Percentiles rank a stretch among this genome's conserved stretches.
Evolutionary conservation across 2,329 filamentous ascomycete species (phyloP).

Genomic region (Truncatella angustata): DNA sequence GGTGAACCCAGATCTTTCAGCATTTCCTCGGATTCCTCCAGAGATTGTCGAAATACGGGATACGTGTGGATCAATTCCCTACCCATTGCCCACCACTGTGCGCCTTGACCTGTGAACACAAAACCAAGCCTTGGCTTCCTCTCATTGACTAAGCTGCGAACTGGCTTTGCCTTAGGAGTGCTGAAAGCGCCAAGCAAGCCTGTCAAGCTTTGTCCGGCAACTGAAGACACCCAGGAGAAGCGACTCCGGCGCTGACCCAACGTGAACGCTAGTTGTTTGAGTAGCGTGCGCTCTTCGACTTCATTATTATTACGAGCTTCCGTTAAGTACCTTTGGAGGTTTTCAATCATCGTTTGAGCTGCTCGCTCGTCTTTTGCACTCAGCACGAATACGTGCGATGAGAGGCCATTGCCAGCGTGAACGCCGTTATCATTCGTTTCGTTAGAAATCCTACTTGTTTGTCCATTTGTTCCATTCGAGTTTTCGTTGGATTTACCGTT

Average conservation of each 20-base stretch:
- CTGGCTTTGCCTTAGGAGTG: too few relatives aligned
- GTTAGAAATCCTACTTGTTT: neutral
- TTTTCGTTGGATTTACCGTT: neutral
- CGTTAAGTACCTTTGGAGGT: slow-evolving; percentile 19
- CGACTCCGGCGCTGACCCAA: neutral
- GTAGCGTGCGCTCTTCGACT: neutral
- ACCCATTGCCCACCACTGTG: slow-evolving; percentile 20
- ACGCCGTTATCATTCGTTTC: too few relatives aligned
- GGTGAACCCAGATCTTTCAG: neutral
- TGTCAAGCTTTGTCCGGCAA: neutral
- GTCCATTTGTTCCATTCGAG: neutral
- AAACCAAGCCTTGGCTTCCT: neutral
- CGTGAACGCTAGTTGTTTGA: neutral
- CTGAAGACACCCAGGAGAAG: neutral
- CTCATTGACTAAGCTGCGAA: neutral
- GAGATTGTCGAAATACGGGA: neutral
- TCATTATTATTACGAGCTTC: neutral
- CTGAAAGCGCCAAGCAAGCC: neutral
- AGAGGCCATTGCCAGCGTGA: too few relatives aligned
- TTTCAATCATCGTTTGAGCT: slow-evolving; percentile 14
- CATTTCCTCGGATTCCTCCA: neutral
- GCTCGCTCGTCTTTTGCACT: neutral
- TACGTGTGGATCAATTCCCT: slow-evolving; percentile 11
- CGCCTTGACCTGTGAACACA: slow-evolving; percentile 20
- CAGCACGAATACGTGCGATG: neutral